A percentile compares a stretch with the other conserved stretches of the same genome.
phyloP scores from a whole-genome alignment of 1,284 basidiomycete genomes.

The Ustanciosporium gigantosporum region DNA sequence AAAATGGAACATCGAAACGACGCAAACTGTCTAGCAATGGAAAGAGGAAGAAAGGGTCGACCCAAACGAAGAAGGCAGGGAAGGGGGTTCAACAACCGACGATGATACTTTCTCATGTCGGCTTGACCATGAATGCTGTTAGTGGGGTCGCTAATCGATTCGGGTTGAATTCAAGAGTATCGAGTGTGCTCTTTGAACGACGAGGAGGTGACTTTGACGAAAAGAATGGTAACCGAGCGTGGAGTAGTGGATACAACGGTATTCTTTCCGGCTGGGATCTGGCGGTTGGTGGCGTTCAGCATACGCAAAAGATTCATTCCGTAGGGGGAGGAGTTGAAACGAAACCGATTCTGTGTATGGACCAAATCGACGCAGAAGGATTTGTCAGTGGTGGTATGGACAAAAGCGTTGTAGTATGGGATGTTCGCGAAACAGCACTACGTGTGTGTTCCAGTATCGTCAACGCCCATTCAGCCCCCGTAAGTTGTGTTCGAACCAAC shows the following conservation, averaged over 20 bases:
- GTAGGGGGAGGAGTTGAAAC: constrained; percentile 8
- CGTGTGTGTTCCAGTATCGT: constrained; percentile 14
- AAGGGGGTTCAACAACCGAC: neutral
- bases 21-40: constrained; percentile 22
- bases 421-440: constrained; percentile 20
- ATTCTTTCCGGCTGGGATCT: constrained; percentile 52
- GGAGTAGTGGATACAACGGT: constrained; percentile 53
- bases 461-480: constrained; percentile 45
- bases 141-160: constrained; percentile 29
- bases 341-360: constrained; percentile 33
- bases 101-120: constrained; percentile 3
- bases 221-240: constrained; percentile 26
- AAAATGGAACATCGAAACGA: constrained; percentile 2
- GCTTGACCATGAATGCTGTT: constrained; percentile 9
- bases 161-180: constrained; percentile 40
- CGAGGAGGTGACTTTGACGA: constrained; percentile 3
- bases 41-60: too few species aligned
- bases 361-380: constrained; percentile 23
- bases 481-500: constrained; percentile 35
- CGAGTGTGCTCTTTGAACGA: constrained; percentile 28
- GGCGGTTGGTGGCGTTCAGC: constrained; percentile 15
- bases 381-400: constrained; percentile 50
- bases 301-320: constrained; percentile 15
- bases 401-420: constrained; percentile 51
- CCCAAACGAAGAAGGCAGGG: neutral